Evolutionary conservation across 225 moss, liverwort and hornwort genomes (phyloP).

Genomic region (Asterella californica): DNA sequence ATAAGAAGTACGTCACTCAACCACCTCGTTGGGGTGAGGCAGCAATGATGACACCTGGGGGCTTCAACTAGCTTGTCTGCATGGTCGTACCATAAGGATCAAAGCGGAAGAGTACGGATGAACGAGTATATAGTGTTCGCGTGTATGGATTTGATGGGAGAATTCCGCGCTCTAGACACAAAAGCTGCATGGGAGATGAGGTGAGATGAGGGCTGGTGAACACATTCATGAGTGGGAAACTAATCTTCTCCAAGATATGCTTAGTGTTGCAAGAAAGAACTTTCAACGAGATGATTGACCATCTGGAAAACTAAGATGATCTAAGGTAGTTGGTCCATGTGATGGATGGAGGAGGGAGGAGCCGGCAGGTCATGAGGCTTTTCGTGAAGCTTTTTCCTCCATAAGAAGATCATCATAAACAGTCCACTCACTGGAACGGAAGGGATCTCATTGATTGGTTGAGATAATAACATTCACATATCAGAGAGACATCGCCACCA

Average conservation of each 20-base stretch:
- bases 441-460: neutral
- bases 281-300: neutral
- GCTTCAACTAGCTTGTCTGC: no score
- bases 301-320: neutral
- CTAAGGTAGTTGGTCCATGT: neutral
- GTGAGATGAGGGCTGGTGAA: neutral
- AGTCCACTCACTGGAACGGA: neutral
- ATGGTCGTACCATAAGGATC: no score
- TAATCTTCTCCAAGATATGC: neutral
- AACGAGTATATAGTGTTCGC: no score
- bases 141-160: no score
- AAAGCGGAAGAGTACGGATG: no score
- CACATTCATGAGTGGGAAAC: neutral
- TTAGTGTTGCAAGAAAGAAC: neutral
- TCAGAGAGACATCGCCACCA: neutral
- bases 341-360: neutral
- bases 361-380: neutral
- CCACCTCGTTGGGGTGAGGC: no score
- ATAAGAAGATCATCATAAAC: no score
- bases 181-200: no score
- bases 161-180: no score
- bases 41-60: no score
- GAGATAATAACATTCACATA: neutral
- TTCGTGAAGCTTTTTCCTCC: neutral
- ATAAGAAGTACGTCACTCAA: no score